phyloP scores from a whole-genome alignment of 129 eudicot genomes.

The Rutidosis leptorrhynchoides region DNA sequence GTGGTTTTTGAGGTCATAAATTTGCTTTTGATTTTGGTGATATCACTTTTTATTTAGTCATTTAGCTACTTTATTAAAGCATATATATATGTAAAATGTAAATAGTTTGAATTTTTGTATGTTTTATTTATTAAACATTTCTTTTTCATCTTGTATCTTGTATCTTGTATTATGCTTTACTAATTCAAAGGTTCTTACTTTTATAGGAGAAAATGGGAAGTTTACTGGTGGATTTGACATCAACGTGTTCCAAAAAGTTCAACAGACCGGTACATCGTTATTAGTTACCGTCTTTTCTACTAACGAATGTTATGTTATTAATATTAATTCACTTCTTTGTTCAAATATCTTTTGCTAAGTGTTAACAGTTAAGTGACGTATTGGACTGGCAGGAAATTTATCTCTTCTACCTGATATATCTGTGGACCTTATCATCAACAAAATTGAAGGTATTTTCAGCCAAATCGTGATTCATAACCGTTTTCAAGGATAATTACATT shows the following conservation, averaged over 20 bases:
- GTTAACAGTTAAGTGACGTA: constrained; percentile 20
- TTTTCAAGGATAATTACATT: constrained; percentile 2
- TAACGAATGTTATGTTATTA: neutral
- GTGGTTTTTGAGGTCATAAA: too few species aligned
- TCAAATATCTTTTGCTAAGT: constrained; percentile 3
- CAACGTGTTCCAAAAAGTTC: constrained; percentile 72
- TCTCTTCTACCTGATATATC: constrained; percentile 76
- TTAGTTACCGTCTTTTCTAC: constrained; percentile 4
- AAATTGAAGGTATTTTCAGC: constrained; percentile 63
- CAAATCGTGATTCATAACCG: neutral
- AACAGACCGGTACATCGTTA: constrained; percentile 57
- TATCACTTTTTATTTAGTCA: neutral
- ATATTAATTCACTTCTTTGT: neutral
- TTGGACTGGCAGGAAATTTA: constrained; percentile 54
- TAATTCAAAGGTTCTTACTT: neutral
- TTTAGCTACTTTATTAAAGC: neutral
- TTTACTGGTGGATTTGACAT: constrained; percentile 97
- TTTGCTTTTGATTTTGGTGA: neutral
- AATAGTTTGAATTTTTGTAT: neutral
- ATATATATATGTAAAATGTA: too few species aligned
- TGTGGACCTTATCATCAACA: constrained; percentile 55
- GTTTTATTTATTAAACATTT: neutral
- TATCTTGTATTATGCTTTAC: neutral
- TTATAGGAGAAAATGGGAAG: constrained; percentile 62
- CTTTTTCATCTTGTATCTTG: neutral